Evolutionary conservation across 805 yeast species (phyloP), one percentile per base, ranked within the genome.

Genomic region (Zygotorulaspora sp.): DNA sequence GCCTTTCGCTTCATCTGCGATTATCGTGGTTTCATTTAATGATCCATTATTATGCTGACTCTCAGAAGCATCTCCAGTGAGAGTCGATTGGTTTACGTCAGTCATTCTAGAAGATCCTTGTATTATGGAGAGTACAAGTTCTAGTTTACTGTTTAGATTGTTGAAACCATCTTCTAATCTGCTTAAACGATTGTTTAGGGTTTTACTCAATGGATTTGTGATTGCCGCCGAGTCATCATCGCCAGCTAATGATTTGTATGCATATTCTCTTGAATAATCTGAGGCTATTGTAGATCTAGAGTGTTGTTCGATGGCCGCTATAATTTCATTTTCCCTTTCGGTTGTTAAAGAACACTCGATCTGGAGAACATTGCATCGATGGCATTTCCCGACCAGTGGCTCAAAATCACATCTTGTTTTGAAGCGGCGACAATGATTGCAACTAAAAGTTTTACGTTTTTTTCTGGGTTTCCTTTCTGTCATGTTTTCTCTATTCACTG

Each of bases 351-450:
- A 72, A 44, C 83, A 77, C 0, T 62, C 66, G 6, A 75, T 48
- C 29, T 69, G 55, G 26, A 77, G 49, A 19, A 75, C 65, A 29
- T 57, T 61, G 45, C 83, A 77, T 19, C 81, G 61, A 39, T 72
- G 74, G 47, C 83, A 77, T 44, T 68, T 67, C 4, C 65, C 67
- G 9, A 54, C 50, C 2, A 58, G 49, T 0, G 67, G 65, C 28
- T 71, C 74, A 45, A 66, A 69, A 41, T 72, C 78, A 53, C 83
- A 77, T 40, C 80, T 65, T 1, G 82, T 77, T 51, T 77, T 77
- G 41, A 75, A 63, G 49, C 67, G 72, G 10, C 81, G 62, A 45
- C 83, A 77, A 11, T 67, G 62, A 10, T 62, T 63, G 53, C 83
- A 77, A 54, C 66, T 74, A 24, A 62, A 66, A 0, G 63, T 65